Percentiles rank a stretch among this genome's conserved stretches.
phyloP scores from a whole-genome alignment of 164 flowering plant genomes.

The Santalum album region DNA sequence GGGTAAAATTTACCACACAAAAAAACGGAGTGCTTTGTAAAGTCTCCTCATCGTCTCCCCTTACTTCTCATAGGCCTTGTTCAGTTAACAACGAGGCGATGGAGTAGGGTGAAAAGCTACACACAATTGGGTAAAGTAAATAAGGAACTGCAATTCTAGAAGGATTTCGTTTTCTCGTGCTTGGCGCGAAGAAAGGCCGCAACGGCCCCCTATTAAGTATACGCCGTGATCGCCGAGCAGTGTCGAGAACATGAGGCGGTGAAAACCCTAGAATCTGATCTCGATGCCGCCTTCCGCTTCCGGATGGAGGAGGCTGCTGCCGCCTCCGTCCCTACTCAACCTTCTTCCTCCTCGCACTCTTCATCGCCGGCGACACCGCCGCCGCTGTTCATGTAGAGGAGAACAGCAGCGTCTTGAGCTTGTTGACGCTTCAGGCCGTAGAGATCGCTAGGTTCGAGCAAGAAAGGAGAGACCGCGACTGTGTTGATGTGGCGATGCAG shows the following conservation, averaged over 20 bases:
- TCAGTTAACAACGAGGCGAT: too few species aligned
- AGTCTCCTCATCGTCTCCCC: too few species aligned
- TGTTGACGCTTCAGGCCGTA: not conserved
- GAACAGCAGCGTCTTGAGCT: not conserved
- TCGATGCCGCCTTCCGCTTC: slow-evolving; percentile 2
- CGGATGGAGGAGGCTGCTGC: slow-evolving; percentile 1
- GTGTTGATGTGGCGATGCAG: not conserved
- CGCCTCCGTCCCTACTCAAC: not conserved
- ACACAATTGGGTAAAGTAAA: too few species aligned
- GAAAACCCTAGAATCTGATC: not conserved
- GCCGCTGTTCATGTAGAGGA: not conserved
- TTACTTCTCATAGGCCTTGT: too few species aligned
- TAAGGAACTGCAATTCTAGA: too few species aligned
- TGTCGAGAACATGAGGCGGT: not conserved
- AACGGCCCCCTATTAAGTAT: not conserved
- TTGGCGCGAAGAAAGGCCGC: not conserved
- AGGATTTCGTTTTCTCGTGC: not conserved
- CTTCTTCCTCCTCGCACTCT: not conserved
- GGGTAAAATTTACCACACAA: too few species aligned
- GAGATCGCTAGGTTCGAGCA: slow-evolving; percentile 4
- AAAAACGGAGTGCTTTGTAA: too few species aligned
- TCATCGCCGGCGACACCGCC: not conserved
- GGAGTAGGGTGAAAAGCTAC: too few species aligned
- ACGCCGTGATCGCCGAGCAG: not conserved
- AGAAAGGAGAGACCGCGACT: not conserved